Base-by-base conservation (phyloP, 2,329 filamentous ascomycete genomes). In the Fusarium duplospermum region DNA sequence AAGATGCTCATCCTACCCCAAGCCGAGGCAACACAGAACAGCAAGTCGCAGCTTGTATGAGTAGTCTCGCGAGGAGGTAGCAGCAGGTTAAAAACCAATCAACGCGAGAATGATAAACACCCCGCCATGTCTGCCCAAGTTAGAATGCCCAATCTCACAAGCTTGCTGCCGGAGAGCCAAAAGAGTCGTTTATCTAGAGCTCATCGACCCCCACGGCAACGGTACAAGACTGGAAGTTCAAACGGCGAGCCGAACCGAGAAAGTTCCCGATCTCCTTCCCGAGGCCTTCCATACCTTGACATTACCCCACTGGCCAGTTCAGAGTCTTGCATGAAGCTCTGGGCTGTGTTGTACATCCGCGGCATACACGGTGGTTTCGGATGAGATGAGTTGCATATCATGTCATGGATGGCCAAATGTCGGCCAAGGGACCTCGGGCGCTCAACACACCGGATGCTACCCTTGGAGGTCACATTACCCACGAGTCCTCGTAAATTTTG, bases 221-320 rank as follows among this genome's bases (percentile, higher is more conserved):
- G 14, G 8, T 29, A 36, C 38, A 24, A 27, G 20, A 16, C 60
- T 33, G 31, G 31, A 27, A 24, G 18, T 57, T 24, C 31, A 29
- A 33, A 33, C 38, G 2, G n/a, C 59, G 59, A 50, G 59, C 61
- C 33, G 61, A 63, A 63, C 61, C 61, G 45, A 40, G 24, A 63
- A 24, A n/a, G 47, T 56, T 20, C 35, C 45, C 35, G 45, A 40
- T 29, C 29, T 60, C 36, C 10, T 27, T 60, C 33, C 56, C 56
- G 56, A 58, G 22, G 4, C 24, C 33, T 33, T 33, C 61, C 10
- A 22, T 11, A 6, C 61, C 6, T 22, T 16, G 11, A 27, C 5
- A 31, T 18, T 16, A 50, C 42, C 31, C 61, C 47, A 42, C 47
- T 27, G 29, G 33, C 35, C 29, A 52, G 14, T 57, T 10, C 45